Conservation (phyloP, 345 rosid genomes). For the Excoecaria agallocha region DNA sequence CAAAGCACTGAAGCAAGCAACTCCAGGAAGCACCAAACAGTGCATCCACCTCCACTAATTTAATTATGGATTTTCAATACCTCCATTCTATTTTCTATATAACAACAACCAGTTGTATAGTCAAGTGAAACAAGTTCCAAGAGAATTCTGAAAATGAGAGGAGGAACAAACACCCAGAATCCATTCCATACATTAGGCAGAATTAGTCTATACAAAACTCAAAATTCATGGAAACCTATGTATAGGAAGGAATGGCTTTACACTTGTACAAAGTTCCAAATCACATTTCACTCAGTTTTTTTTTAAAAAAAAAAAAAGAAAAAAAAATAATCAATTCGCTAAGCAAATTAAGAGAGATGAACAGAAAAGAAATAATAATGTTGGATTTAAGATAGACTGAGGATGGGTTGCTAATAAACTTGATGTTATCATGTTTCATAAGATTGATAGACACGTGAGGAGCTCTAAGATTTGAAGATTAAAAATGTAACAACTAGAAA, state of each 20-base stretch:
- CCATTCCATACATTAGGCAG: neutral
- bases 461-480: neutral
- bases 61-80: neutral
- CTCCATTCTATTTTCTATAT: neutral
- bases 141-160: neutral
- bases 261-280: neutral
- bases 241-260: neutral
- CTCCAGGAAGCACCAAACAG: neutral
- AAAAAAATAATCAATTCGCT: too few relatives aligned
- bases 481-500: constrained; percentile 1
- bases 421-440: neutral
- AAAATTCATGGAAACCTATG: neutral
- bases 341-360: neutral
- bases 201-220: neutral
- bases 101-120: neutral
- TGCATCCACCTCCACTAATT: neutral
- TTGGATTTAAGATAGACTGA: neutral
- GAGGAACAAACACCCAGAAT: neutral
- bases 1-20: neutral
- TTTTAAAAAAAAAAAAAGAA: neutral
- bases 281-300: too few relatives aligned
- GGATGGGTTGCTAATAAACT: neutral
- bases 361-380: neutral
- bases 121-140: neutral
- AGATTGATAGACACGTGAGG: neutral